Evolutionary conservation across 192 early-diverging fungal species (phyloP), one percentile per base, ranked within the genome.

Genomic region (Linnemannia hyalina): DNA sequence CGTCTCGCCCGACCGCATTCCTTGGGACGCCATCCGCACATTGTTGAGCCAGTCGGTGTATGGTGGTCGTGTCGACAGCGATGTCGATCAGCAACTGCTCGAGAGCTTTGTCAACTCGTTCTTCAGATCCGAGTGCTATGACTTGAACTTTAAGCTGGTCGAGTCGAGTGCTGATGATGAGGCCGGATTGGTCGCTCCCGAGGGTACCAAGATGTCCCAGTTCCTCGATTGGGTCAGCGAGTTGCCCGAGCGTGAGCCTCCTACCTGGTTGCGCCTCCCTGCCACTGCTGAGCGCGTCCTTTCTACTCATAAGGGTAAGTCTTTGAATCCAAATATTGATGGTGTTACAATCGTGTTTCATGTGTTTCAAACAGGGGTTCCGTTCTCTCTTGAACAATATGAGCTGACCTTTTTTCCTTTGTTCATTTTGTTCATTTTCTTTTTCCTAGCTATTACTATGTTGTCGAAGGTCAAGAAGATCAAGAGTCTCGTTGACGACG

Each of bases 251-350:
- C 92, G 93, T 80, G 96, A 99, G 88, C 97, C 99, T 32, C 99
- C 99, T 22, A 94, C 96, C 8, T 99, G 99, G 99, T 91, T 99
- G 49, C 97, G 99, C 13, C 92, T 99, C 70, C 98, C 98, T 32
- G 80, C 92, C 8, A 97, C 97, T 80, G 97, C 99, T 20, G 99
- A 99, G 88, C 95, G 93, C 70, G 93, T 99, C 57, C 90, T 99
- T 44, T 92, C 97, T 75, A 94, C 95, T 35, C 90, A 92, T 44
- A 96, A 97, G 88, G 97, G 97, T 94, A 87, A 65, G 36, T 23
- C 2, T 76, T 77, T 71, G 9, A 22, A 15, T 13, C 13, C 44
- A 46, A 46, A 11, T 15, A 2, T 15, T 46, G 44, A 13, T 15
- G 10, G 44, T 35, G 1, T 0, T 13, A 46, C 1, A 46, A 46